Conservation (phyloP, 2,329 filamentous ascomycete genomes). For the Reticulascus tulasneorum region DNA sequence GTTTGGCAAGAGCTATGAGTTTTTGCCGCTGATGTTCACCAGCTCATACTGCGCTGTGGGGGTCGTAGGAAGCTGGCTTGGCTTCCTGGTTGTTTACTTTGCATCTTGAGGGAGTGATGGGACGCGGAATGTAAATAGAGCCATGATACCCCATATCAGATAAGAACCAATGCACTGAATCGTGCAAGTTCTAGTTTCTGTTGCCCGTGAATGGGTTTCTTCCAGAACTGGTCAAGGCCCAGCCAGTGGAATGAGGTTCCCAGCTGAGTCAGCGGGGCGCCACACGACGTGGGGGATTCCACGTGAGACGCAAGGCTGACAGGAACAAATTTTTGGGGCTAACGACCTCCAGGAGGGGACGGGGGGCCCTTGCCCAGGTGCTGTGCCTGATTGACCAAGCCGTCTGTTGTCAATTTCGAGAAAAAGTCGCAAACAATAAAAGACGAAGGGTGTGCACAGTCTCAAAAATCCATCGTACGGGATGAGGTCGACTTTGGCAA, state of each 20-base stretch:
- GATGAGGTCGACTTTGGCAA: too few species aligned
- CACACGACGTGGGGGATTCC: conserved; percentile 14
- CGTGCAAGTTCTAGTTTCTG: too few species aligned
- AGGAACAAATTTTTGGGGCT: conserved; percentile 14
- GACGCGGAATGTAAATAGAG: conserved; percentile 3
- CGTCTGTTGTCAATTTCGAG: too few species aligned
- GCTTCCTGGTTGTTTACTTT: conserved; percentile 91
- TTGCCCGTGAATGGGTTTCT: neutral
- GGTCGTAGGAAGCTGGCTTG: conserved; percentile 93
- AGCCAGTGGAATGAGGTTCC: conserved; percentile 11
- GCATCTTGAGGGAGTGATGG: conserved; percentile 36
- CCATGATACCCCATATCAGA: too few species aligned
- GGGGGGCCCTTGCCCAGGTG: conserved; percentile 14
- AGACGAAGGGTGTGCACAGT: too few species aligned
- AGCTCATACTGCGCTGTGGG: conserved; percentile 92
- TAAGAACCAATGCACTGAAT: too few species aligned
- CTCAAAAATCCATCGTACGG: too few species aligned
- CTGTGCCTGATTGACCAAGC: too few species aligned
- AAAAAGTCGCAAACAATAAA: too few species aligned
- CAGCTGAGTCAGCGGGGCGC: conserved; percentile 20
- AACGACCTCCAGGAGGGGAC: conserved; percentile 13
- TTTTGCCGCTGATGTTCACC: conserved; percentile 93
- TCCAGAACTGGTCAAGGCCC: neutral
- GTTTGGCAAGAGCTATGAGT: conserved; percentile 81
- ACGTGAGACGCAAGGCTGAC: conserved; percentile 23